These are phyloP conservation scores for Trichothecium roseum DNA, from an alignment of 2,329 filamentous ascomycete species.

Conservation along the genomic window DNA sequence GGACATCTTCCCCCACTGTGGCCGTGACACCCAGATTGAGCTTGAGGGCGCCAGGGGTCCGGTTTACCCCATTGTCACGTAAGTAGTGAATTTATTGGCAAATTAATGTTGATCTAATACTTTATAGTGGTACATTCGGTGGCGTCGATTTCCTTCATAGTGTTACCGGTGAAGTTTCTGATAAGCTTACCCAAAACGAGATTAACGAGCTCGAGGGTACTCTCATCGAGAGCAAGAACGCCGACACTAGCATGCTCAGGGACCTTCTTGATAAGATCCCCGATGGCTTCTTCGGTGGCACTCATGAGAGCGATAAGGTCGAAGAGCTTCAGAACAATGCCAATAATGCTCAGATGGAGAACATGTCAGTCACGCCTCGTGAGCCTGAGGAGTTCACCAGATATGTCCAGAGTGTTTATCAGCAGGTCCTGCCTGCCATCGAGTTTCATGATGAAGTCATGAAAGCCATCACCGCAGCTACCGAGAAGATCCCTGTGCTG, in stretches of 20 bases:
- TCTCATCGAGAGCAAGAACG: constrained; percentile 52
- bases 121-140: constrained; percentile 64
- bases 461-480: constrained; percentile 64
- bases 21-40: constrained; percentile 58
- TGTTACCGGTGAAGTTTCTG: constrained; percentile 68
- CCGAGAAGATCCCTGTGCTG: constrained; percentile 77
- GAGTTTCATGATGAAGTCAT: constrained; percentile 86
- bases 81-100: not conserved
- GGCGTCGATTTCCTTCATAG: constrained; percentile 92
- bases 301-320: constrained; percentile 64
- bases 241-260: constrained; percentile 65
- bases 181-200: constrained; percentile 87
- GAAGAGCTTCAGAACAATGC: constrained; percentile 73
- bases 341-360: constrained; percentile 62
- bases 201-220: constrained; percentile 82
- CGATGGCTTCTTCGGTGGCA: constrained; percentile 65
- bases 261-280: constrained; percentile 76
- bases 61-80: constrained; percentile 74
- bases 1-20: constrained; percentile 80
- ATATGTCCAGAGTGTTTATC: constrained; percentile 64
- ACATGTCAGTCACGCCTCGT: constrained; percentile 62
- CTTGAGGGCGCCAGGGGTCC: constrained; percentile 53
- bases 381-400: constrained; percentile 74
- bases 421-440: constrained; percentile 80
- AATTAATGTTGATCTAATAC: not conserved